Base-by-base conservation (phyloP, 176 grass and related monocot genomes). In the Melocanna baccifera region DNA sequence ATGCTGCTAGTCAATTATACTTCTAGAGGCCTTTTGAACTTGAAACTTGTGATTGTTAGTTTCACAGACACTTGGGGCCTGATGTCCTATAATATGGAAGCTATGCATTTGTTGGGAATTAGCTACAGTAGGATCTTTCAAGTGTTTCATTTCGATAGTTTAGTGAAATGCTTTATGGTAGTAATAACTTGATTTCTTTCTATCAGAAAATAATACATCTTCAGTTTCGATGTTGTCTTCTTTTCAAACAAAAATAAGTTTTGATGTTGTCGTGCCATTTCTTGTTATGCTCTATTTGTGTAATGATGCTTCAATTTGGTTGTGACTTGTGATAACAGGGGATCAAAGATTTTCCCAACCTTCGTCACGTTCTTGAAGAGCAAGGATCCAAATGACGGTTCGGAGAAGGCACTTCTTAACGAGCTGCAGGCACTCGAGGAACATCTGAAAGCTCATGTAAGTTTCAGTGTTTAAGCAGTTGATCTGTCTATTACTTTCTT, bases 401-500 rank as follows among this genome's bases (percentile, higher is more conserved):
- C 90, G 3, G 92, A 97, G 75, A 86, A 90, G 53, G 74, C 75
- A 64, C 88, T 97, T 81, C 37, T 88, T 62, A 83, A 83, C 52
- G 95, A 97, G 73, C 68, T 97, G 36, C 82, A 82, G 71, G 89
- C 85, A 30, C 86, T 97, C 7, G 88, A 92, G 13, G 95, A 87
- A 20, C 92, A 94, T 71, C 88, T 94, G 1, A 97, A 97, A 76
- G 91, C 88, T 23, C 88, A 97, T 88, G 95, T 97, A 87, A 75
- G 85, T 88, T 32, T 9, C 18, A n/a, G 16, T 52, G 2, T 48
- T 62, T 14, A 14, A 15, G 66, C 74, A 34, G 16, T 73, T 41
- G 23, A 80, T 55, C 15, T 56, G 20, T 1, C 23, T 65, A 34
- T 18, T 66, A 53, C 58, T 75, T 72, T 74, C 65, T 71, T 20